Evolutionary conservation across 768 basidiomycete species (phyloP), one percentile per base, ranked within the genome.

Genomic region (Dioszegia crocea): DNA sequence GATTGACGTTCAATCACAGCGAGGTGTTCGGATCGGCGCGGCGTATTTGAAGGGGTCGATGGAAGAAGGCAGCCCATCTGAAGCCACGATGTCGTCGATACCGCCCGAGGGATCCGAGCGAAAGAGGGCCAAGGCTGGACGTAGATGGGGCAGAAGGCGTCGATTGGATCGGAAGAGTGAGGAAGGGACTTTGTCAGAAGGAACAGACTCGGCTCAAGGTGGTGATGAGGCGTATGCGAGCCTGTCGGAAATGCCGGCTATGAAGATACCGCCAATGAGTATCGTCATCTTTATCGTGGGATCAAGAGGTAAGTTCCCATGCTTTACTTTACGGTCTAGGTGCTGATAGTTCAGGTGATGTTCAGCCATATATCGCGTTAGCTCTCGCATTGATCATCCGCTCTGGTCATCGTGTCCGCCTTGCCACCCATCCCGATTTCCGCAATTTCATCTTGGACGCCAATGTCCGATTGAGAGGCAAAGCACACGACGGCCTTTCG

Each of bases 251-350:
- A 33, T 33, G 3, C 27, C 19, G 11, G 27, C 17, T 30, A 19
- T 4, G 80, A 79, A 0, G 62, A 1, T 56, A 47, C 73, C 73
- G 12, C 54, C 54, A 4, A 71, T 86, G 73, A 83, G 78, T 60
- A 82, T 86, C 33, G 81, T 85, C 30, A 82, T 86, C 41, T 83
- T 84, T 82, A 83, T 86, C 47, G 84, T 85, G 23, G 85, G 85
- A 14, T 84, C 83, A 62, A 78, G 85, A 64, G 84, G 84, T 82
- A 66, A 21, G 80, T 69, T 64, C 2, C n/a, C n/a, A n/a, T 33
- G 3, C 27, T 64, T 16, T 16, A 27, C 1, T 24, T 17, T 45
- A 19, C 41, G 0, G 16, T 23, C 4, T 1, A 26, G 1, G 1
- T 19, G 53, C 41, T 50, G 53, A 23, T 1, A 16, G 3, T 33